phyloP scores from a whole-genome alignment of 495 filamentous ascomycete genomes.

The Penicillium ochrochloron region DNA sequence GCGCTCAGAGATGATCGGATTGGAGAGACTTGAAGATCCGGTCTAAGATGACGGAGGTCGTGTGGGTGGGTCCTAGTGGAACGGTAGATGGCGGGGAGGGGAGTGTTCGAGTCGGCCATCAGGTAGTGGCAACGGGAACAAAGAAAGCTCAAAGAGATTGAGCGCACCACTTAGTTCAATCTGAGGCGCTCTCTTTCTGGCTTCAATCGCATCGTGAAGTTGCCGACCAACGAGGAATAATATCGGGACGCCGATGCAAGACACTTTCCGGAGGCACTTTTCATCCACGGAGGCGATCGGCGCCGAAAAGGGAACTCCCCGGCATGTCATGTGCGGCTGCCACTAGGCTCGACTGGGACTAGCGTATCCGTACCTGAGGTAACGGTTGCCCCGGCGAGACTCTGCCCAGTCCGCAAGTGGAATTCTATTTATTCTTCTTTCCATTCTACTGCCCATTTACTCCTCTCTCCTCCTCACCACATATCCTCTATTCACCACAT shows the following conservation, averaged over 20 bases:
- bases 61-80: conserved; percentile 45
- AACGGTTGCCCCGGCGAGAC: conserved; percentile 48
- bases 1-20: conserved; percentile 30
- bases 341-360: conserved; percentile 26
- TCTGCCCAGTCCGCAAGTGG: conserved; percentile 35
- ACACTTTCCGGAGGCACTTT: conserved; percentile 6
- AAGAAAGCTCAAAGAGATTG: background rate
- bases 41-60: conserved; percentile 33
- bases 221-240: background rate
- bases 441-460: conserved; percentile 10
- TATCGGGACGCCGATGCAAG: background rate
- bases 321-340: conserved; percentile 37
- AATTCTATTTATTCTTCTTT: conserved; percentile 51
- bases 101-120: conserved; percentile 23
- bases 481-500: conserved; percentile 36
- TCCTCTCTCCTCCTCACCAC: conserved; percentile 27
- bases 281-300: conserved; percentile 13
- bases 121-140: conserved; percentile 18
- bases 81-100: conserved; percentile 28
- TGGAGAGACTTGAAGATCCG: conserved; percentile 35
- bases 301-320: conserved; percentile 30
- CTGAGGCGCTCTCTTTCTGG: background rate
- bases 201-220: conserved; percentile 4
- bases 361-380: conserved; percentile 44
- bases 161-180: background rate